Evolutionary conservation across 75 land plant species (phyloP).

Genomic region (Cupressus sempervirens): DNA sequence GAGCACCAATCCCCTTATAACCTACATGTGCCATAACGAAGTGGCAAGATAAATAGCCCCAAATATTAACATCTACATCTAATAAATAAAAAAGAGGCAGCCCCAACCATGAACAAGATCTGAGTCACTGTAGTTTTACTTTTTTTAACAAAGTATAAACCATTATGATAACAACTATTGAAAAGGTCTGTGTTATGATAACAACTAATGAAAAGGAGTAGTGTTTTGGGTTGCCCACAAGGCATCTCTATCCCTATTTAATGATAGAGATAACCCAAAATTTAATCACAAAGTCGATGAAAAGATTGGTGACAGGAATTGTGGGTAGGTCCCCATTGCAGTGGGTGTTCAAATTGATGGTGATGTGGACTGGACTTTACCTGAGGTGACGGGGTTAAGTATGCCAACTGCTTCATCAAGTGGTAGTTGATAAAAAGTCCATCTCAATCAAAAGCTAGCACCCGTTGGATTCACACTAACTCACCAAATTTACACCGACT

Average conservation of each 20-base stretch:
- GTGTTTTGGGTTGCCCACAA: neutral
- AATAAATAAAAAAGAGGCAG: too few species aligned
- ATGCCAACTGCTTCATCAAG: slow-evolving; percentile 3
- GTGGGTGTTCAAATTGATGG: slow-evolving; percentile 1
- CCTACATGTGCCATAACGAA: too few species aligned
- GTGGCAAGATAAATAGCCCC: too few species aligned
- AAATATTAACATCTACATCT: too few species aligned
- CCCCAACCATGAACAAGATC: neutral
- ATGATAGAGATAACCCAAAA: neutral
- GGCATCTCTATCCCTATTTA: neutral
- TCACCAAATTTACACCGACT: neutral
- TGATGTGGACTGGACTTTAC: slow-evolving; percentile 2
- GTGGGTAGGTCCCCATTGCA: neutral
- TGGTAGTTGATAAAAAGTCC: neutral
- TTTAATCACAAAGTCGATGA: neutral
- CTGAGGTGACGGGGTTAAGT: slow-evolving; percentile 3
- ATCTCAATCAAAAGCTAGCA: neutral
- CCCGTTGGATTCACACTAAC: slow-evolving; percentile 3
- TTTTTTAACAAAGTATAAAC: neutral
- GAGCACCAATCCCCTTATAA: too few species aligned
- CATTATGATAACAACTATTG: neutral
- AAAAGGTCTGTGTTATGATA: neutral
- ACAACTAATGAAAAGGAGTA: neutral
- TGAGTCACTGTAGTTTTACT: neutral
- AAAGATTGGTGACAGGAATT: neutral